These are phyloP conservation scores for Lachancea sp. DNA, from an alignment of 805 yeast species.

Conservation along the genomic window DNA sequence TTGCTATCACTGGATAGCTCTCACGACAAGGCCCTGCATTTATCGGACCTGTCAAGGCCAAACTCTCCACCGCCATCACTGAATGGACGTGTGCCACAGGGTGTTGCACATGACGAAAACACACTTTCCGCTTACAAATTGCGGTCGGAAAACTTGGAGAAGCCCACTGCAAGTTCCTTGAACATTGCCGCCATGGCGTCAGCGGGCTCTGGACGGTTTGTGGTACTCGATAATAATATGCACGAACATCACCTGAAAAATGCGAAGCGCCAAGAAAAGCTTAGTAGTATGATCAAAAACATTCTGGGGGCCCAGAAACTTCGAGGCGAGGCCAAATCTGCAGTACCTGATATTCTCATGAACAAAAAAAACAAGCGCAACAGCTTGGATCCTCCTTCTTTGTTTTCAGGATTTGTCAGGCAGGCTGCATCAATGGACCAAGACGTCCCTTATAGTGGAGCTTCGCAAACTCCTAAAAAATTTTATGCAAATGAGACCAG, in stretches of 20 bases:
- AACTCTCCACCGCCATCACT: conserved; percentile 9
- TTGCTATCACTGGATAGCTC: conserved; percentile 6
- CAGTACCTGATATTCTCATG: conserved; percentile 59
- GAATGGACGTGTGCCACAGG: conserved; percentile 5
- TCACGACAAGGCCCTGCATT: background rate
- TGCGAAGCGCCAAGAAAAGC: conserved; percentile 71
- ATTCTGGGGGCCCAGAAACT: conserved; percentile 67
- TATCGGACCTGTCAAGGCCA: conserved; percentile 7
- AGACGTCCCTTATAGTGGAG: conserved; percentile 34
- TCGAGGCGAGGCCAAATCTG: conserved; percentile 64
- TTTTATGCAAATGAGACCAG: background rate
- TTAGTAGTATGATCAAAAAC: conserved; percentile 68
- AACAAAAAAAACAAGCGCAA: conserved; percentile 16
- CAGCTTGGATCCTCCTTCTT: conserved; percentile 53
- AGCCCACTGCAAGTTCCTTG: conserved; percentile 4
- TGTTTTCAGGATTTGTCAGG: conserved; percentile 58
- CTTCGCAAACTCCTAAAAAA: conserved; percentile 19
- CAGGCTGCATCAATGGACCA: conserved; percentile 48
- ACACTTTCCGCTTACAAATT: conserved; percentile 1
- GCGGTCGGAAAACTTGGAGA: conserved; percentile 1
- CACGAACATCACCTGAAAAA: conserved; percentile 78
- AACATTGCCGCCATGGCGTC: conserved; percentile 8
- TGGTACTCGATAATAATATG: conserved; percentile 55
- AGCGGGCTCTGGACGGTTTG: conserved; percentile 36
- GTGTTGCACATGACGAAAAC: conserved; percentile 3